These are phyloP conservation scores for Trametes hirsuta DNA, from an alignment of 1,284 basidiomycete genomes.

Conservation along the genomic window DNA sequence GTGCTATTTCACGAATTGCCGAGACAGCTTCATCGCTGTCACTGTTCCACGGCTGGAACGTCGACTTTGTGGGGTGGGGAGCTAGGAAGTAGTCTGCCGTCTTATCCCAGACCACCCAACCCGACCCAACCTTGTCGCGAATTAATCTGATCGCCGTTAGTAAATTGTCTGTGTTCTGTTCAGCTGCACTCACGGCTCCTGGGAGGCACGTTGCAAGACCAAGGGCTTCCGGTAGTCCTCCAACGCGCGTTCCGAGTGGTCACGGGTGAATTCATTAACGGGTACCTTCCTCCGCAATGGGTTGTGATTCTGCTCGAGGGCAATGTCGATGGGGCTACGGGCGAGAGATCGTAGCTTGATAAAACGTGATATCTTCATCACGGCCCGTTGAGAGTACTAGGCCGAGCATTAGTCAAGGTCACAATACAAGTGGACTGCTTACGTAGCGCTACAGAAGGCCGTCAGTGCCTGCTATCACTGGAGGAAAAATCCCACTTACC, in stretches of 20 bases:
- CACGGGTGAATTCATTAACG: conserved; percentile 55
- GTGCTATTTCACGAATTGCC: conserved; percentile 49
- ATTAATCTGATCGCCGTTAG: conserved; percentile 42
- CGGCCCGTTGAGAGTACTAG: conserved; percentile 70
- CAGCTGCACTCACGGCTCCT: conserved; percentile 47
- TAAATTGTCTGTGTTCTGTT: background rate
- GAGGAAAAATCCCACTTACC: conserved; percentile 42
- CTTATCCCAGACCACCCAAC: conserved; percentile 64
- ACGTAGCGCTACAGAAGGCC: conserved; percentile 57
- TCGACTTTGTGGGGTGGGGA: conserved; percentile 51
- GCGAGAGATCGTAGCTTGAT: conserved; percentile 84
- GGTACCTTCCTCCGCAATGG: conserved; percentile 57
- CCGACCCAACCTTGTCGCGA: conserved; percentile 57
- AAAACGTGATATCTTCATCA: conserved; percentile 66
- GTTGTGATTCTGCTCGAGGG: conserved; percentile 56
- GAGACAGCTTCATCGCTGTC: conserved; percentile 49
- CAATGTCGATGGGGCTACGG: conserved; percentile 58
- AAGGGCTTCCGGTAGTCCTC: conserved; percentile 49
- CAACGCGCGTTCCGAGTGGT: conserved; percentile 63
- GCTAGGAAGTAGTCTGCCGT: conserved; percentile 48
- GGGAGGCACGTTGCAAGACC: conserved; percentile 36
- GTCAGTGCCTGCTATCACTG: conserved; percentile 8
- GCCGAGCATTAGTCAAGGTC: background rate
- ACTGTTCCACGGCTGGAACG: conserved; percentile 60
- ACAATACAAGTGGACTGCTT: conserved; percentile 30